Evolutionary conservation across 176 grass and related monocot genomes (phyloP).

Genomic region (Hyparrhenia diplandra): DNA sequence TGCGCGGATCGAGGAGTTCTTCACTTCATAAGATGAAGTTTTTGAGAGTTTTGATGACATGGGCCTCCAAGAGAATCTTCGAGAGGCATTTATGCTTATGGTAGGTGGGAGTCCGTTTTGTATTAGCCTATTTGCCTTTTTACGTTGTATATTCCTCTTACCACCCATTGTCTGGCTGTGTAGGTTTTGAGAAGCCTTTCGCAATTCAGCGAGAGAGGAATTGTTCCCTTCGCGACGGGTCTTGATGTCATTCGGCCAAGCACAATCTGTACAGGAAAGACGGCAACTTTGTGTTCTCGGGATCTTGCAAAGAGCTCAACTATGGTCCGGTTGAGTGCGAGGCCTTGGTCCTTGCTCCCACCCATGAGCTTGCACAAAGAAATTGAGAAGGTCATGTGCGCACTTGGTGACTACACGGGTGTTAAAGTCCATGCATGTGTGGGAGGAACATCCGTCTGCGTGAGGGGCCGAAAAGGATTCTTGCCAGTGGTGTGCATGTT

Average conservation of each 20-base stretch:
- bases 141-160: not conserved
- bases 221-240: slow-evolving; percentile 89
- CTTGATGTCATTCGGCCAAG: slow-evolving; percentile 97
- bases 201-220: slow-evolving; percentile 92
- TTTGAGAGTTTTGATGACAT: slow-evolving; percentile 92
- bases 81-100: slow-evolving; percentile 93
- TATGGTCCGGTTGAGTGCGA: too few species aligned
- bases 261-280: slow-evolving; percentile 93
- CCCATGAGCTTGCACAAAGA: too few species aligned
- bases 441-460: slow-evolving; percentile 80
- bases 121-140: not conserved
- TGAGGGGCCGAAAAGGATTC: slow-evolving; percentile 86
- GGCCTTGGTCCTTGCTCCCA: too few species aligned
- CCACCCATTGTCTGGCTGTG: not conserved
- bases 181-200: slow-evolving; percentile 96
- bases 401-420: slow-evolving; percentile 42
- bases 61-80: slow-evolving; percentile 90
- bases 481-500: slow-evolving; percentile 77
- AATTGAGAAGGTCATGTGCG: too few species aligned
- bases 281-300: not conserved
- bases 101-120: slow-evolving; percentile 10
- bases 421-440: slow-evolving; percentile 94
- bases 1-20: slow-evolving; percentile 69
- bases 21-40: slow-evolving; percentile 83
- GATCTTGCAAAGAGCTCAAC: too few species aligned